Evolutionary conservation across 768 basidiomycete genomes (phyloP).

Genomic region (Boletus subparvulus): DNA sequence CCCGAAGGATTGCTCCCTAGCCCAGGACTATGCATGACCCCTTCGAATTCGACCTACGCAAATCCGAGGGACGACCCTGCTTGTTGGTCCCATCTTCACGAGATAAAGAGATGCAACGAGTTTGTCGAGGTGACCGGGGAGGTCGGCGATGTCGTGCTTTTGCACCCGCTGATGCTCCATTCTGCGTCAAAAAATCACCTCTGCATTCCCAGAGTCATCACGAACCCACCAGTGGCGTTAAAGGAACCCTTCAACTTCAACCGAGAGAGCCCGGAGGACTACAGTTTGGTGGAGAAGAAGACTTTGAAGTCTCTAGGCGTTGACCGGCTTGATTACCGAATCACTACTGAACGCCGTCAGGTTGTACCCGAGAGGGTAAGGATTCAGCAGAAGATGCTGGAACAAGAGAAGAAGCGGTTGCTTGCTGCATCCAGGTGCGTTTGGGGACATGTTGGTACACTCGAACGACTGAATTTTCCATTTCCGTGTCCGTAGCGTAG

Average conservation of each 20-base stretch:
- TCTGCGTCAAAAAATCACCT: slow-evolving; percentile 60
- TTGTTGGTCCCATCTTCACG: slow-evolving; percentile 5
- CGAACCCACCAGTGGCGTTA: slow-evolving; percentile 61
- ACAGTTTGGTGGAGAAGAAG: slow-evolving; percentile 6
- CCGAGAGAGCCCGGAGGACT: slow-evolving; percentile 6
- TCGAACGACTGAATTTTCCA: no score
- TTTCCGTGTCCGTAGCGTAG: not conserved
- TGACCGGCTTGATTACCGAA: slow-evolving; percentile 4
- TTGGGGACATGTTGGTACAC: no score
- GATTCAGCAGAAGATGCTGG: slow-evolving; percentile 6
- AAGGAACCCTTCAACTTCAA: slow-evolving; percentile 50
- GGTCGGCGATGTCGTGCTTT: slow-evolving; percentile 7
- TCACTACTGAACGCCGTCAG: slow-evolving; percentile 4
- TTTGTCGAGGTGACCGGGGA: slow-evolving; percentile 3
- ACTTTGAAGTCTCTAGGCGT: slow-evolving; percentile 4
- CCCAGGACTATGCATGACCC: not conserved
- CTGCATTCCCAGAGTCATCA: slow-evolving; percentile 58
- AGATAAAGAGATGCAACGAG: not conserved
- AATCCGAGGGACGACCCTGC: not conserved
- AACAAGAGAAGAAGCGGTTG: slow-evolving; percentile 2
- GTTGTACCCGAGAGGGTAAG: slow-evolving; percentile 1
- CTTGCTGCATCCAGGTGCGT: not conserved
- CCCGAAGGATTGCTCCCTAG: slow-evolving; percentile 1
- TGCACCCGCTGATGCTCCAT: slow-evolving; percentile 64
- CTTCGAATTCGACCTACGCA: slow-evolving; percentile 7